phyloP scores from a whole-genome alignment of 2,329 filamentous ascomycete genomes.

The Phyllachora maydis region DNA sequence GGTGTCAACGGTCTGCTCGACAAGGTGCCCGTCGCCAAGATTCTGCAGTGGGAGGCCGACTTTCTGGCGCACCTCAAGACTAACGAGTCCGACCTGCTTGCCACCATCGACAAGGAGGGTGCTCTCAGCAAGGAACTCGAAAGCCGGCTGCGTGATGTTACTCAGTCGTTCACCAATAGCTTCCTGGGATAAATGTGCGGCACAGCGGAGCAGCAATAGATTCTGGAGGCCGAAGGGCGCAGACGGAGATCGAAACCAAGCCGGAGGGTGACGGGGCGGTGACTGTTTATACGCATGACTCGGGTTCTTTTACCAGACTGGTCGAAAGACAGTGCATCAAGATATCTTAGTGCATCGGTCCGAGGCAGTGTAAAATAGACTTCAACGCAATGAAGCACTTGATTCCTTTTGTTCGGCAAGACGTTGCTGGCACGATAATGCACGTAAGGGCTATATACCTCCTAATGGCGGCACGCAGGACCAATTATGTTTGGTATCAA shows the following conservation, averaged over 20 bases:
- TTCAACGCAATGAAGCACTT: slow-evolving; percentile 39
- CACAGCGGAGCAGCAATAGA: slow-evolving; percentile 12
- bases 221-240: slow-evolving; percentile 6
- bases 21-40: slow-evolving; percentile 70
- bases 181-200: slow-evolving; percentile 47
- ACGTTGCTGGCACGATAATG: too few relatives aligned
- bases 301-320: too few relatives aligned
- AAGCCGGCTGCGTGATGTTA: slow-evolving; percentile 58
- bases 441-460: too few relatives aligned
- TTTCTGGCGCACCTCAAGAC: slow-evolving; percentile 82
- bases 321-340: too few relatives aligned
- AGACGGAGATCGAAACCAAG: too few relatives aligned
- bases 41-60: slow-evolving; percentile 84
- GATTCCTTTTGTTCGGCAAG: slow-evolving; percentile 36
- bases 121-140: slow-evolving; percentile 88
- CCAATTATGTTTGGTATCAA: too few relatives aligned
- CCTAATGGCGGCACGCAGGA: too few relatives aligned
- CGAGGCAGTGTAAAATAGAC: slow-evolving; percentile 43
- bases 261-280: too few relatives aligned
- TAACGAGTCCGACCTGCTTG: slow-evolving; percentile 69
- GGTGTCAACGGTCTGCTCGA: slow-evolving; percentile 98
- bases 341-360: too few relatives aligned
- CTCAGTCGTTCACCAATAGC: slow-evolving; percentile 76
- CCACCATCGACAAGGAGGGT: slow-evolving; percentile 88
- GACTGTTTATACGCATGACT: slow-evolving; percentile 12